Conservation (phyloP, 2,329 filamentous ascomycete genomes). For the Ophiostoma ips region DNA sequence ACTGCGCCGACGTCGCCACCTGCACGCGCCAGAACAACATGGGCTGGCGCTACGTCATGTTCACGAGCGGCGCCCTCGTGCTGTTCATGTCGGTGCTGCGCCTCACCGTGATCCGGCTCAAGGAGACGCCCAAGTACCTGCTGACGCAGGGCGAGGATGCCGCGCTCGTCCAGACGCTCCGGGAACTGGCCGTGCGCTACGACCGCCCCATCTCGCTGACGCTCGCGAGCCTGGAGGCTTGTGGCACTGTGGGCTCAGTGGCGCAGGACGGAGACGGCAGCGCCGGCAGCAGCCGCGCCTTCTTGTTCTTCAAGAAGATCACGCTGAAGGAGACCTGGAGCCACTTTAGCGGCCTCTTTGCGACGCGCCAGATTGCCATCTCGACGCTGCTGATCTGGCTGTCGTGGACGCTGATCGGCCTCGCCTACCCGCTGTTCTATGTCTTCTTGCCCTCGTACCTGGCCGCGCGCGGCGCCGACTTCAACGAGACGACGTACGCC, state of each 20-base stretch:
- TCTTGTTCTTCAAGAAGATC: background rate
- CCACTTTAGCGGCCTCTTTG: constrained; percentile 53
- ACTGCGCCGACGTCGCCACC: constrained; percentile 32
- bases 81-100: constrained; percentile 37
- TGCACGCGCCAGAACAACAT: constrained; percentile 32
- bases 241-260: constrained; percentile 23
- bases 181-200: constrained; percentile 25
- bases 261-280: background rate
- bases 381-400: constrained; percentile 54
- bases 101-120: constrained; percentile 38
- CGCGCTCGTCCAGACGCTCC: constrained; percentile 31
- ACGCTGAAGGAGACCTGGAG: constrained; percentile 20
- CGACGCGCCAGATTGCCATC: constrained; percentile 42
- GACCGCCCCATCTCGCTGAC: constrained; percentile 29
- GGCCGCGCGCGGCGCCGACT: constrained; percentile 39
- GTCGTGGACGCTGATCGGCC: constrained; percentile 55
- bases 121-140: constrained; percentile 47
- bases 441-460: constrained; percentile 54
- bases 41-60: constrained; percentile 38
- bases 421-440: constrained; percentile 63
- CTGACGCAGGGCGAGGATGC: constrained; percentile 38
- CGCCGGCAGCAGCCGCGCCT: background rate
- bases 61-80: constrained; percentile 31
- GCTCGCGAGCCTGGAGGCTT: constrained; percentile 30
- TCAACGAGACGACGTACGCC: constrained; percentile 39